Conservation (phyloP, 192 early-diverging fungal species). For the Helicostylum pulchrum region DNA sequence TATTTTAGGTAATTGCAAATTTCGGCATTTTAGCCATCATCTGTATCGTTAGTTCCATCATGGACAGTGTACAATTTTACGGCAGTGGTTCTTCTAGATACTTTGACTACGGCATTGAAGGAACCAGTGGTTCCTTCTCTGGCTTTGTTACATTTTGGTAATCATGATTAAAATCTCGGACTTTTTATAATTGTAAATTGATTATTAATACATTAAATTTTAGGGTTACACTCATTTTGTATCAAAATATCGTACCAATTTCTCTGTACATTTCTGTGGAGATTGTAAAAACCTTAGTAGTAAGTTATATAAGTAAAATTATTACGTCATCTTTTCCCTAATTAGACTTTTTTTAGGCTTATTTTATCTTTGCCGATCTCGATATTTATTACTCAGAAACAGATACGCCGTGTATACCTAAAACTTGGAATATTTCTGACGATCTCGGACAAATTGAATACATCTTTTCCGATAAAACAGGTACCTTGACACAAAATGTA, state of each 20-base stretch:
- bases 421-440: slow-evolving; percentile 89
- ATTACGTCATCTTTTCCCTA: slow-evolving; percentile 4
- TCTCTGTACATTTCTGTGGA: slow-evolving; percentile 93
- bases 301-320: slow-evolving; percentile 23
- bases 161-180: not conserved
- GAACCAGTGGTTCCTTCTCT: slow-evolving; percentile 47
- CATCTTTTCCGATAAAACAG: slow-evolving; percentile 96
- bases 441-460: slow-evolving; percentile 96
- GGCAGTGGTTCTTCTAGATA: slow-evolving; percentile 48
- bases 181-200: not conserved
- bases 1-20: slow-evolving; percentile 66
- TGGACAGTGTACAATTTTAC: slow-evolving; percentile 60
- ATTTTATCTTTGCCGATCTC: slow-evolving; percentile 86
- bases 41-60: slow-evolving; percentile 64
- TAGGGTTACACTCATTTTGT: slow-evolving; percentile 83
- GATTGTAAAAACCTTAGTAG: slow-evolving; percentile 84
- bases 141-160: slow-evolving; percentile 75
- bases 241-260: slow-evolving; percentile 96
- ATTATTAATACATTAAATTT: not conserved
- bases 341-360: slow-evolving; percentile 51
- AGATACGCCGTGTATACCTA: slow-evolving; percentile 76
- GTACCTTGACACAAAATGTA: slow-evolving; percentile 91
- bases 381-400: slow-evolving; percentile 85
- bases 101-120: slow-evolving; percentile 51
- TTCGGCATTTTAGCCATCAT: slow-evolving; percentile 76